Conservation (phyloP, 176 grass and related monocot species). For the Carex littledalei region DNA sequence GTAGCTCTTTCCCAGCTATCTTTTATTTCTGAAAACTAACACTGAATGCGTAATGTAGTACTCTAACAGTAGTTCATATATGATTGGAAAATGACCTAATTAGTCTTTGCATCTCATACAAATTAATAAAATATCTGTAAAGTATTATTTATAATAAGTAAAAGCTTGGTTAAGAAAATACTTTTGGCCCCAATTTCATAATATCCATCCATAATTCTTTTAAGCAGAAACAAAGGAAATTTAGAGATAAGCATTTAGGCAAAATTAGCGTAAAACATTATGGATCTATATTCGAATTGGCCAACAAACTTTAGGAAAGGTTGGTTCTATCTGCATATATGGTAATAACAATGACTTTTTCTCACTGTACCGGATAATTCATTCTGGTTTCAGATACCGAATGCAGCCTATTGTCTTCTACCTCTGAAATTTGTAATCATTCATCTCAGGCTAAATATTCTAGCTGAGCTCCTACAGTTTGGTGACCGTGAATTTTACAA, state of each 20-base stretch:
- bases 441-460: conserved; percentile 80
- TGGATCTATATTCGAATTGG: background rate
- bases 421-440: conserved; percentile 14
- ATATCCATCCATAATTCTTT: background rate
- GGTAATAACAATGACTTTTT: background rate
- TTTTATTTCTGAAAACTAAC: background rate
- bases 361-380: background rate
- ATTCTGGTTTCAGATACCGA: background rate
- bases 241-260: background rate
- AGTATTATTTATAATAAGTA: background rate
- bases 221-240: background rate
- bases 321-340: background rate
- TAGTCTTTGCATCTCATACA: background rate
- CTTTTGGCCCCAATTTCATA: background rate
- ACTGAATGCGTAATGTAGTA: background rate
- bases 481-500: conserved; percentile 99
- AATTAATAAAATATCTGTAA: background rate
- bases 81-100: background rate
- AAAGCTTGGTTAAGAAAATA: background rate
- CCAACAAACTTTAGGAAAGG: background rate
- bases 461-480: conserved; percentile 78
- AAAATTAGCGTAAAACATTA: background rate
- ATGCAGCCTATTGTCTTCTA: background rate
- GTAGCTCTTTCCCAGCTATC: conserved; percentile 16
- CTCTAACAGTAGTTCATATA: background rate